These are phyloP conservation scores for Yamadazyma akitaensis DNA, from an alignment of 805 yeast species.

Conservation along the genomic window DNA sequence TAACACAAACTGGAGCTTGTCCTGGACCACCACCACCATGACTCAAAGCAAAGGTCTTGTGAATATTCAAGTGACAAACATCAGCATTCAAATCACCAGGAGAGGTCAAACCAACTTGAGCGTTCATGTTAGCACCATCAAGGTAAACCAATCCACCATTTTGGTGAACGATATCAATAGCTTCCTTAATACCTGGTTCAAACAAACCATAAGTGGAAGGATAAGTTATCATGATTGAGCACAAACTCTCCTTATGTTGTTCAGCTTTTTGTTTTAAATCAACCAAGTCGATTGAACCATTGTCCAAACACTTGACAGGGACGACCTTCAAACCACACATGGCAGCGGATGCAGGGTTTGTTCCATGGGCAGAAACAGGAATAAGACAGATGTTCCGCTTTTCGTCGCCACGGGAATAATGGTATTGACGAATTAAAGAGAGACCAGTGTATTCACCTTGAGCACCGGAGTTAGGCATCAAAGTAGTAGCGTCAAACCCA, in stretches of 20 bases:
- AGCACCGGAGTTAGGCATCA: constrained; percentile 98
- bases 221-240: constrained; percentile 94
- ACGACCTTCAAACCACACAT: constrained; percentile 96
- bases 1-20: constrained; percentile 96
- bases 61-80: constrained; percentile 94
- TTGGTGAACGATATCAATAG: constrained; percentile 79
- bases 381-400: constrained; percentile 85
- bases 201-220: constrained; percentile 97
- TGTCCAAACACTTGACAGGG: constrained; percentile 78
- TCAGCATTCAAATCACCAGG: constrained; percentile 99
- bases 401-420: constrained; percentile 64
- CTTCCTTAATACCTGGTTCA: constrained; percentile 84
- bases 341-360: constrained; percentile 97
- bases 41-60: constrained; percentile 95
- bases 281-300: constrained; percentile 81
- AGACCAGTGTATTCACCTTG: constrained; percentile 97
- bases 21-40: constrained; percentile 99
- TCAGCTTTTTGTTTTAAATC: constrained; percentile 74
- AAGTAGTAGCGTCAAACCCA: constrained; percentile 85
- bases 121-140: constrained; percentile 99
- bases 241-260: constrained; percentile 65
- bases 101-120: constrained; percentile 94
- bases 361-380: constrained; percentile 97
- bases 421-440: constrained; percentile 76
- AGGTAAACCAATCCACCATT: constrained; percentile 94